Base-by-base conservation (phyloP, 1,284 basidiomycete species). In the Puccinia hordei region DNA sequence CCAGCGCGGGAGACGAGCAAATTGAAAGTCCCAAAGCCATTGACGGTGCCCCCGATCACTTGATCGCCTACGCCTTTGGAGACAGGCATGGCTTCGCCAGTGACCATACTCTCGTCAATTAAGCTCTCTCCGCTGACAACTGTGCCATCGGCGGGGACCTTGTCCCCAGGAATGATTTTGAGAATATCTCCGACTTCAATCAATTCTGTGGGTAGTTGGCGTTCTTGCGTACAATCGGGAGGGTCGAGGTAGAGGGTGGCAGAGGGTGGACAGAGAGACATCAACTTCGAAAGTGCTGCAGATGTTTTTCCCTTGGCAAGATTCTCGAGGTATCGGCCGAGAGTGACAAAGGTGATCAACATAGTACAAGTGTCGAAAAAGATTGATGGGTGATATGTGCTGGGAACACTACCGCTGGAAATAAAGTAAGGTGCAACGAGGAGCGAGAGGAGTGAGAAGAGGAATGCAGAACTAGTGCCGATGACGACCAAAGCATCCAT, bases 331-430 rank as follows among this genome's bases (percentile, higher is more conserved):
- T 92, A 98, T 55, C 97, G 91, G 0, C 96, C 97, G 41, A 99
- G 90, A 4, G 94, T 94, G 83, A 98, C 93, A 85, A 99, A 99
- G 86, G 92, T 94, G 88, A 99, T 93, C 81, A 99, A 88, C 97
- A 99, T 99, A 22, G 95, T 97, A 84, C 93, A 95, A 0, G 97
- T 99, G 87, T 99, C 97, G 87, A 99, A 99, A 87, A 98, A 99
- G 44, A 95, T 90, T 85, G 92, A 90, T 0, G 97, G 96, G 51
- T 89, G 90, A 85, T 89, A 93, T 77, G 89, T 89, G 0, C 90
- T 88, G 2, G 87, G 85, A 83, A 90, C 89, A 27, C 74, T 69
- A 24, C 66, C 9, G 27, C 83, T 79, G 15, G n/a, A n/a, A 22
- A 80, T 73, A 2, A 80, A 55, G 87, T 92, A 90, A 30, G 90